phyloP scores from a whole-genome alignment of 768 basidiomycete genomes.

The Suillus brevipes region DNA sequence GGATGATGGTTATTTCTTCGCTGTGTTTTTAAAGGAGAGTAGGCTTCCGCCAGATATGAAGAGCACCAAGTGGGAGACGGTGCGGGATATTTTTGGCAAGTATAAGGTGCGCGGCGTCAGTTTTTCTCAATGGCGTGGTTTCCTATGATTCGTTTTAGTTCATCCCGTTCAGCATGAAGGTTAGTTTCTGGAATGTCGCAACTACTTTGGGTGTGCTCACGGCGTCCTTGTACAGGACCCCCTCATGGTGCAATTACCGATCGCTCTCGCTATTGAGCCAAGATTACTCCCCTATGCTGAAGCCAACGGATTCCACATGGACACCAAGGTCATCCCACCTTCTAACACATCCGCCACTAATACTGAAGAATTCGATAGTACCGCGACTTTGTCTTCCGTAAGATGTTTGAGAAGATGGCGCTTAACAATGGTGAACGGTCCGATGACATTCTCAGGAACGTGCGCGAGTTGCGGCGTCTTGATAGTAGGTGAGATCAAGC shows the following conservation, averaged over 20 bases:
- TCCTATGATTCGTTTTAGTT: constrained; percentile 48
- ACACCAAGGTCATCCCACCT: constrained; percentile 56
- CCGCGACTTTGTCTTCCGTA: constrained; percentile 84
- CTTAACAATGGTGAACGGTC: constrained; percentile 51
- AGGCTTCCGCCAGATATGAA: constrained; percentile 60
- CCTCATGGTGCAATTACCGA: constrained; percentile 74
- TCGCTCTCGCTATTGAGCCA: constrained; percentile 76
- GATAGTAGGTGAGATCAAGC: constrained; percentile 56
- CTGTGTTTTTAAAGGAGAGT: constrained; percentile 67
- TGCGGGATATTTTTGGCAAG: constrained; percentile 66
- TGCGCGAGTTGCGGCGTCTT: constrained; percentile 68
- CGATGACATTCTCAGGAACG: constrained; percentile 67
- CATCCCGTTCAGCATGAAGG: constrained; percentile 75
- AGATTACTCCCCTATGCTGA: constrained; percentile 70
- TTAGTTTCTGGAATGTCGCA: constrained; percentile 28
- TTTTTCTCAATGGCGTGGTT: constrained; percentile 3
- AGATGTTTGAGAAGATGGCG: constrained; percentile 70
- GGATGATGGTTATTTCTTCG: constrained; percentile 71
- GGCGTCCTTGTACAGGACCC: constrained; percentile 54
- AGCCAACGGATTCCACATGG: constrained; percentile 76
- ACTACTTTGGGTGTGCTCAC: constrained; percentile 11
- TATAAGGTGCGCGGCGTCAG: constrained; percentile 51
- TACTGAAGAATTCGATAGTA: constrained; percentile 45
- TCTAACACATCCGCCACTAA: constrained; percentile 2
- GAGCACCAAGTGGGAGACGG: constrained; percentile 60